These are phyloP conservation scores for Aspergillus bombycis DNA, from an alignment of 2,329 filamentous ascomycete genomes.

Conservation along the genomic window DNA sequence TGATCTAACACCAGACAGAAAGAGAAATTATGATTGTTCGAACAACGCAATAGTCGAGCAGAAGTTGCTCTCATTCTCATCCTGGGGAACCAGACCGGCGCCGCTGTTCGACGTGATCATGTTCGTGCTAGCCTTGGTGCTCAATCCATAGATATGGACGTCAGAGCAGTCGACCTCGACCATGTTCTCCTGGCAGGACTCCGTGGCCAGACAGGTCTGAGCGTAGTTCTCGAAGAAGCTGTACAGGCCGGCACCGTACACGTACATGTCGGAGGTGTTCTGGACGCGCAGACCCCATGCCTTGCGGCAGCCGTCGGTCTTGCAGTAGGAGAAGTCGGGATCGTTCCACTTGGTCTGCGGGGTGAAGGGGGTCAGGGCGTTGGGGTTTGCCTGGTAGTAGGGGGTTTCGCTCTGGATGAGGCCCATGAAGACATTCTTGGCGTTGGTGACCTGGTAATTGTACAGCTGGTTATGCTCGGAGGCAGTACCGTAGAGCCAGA, in stretches of 20 bases:
- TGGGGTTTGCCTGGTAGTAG: slow-evolving; percentile 80
- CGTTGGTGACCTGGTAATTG: slow-evolving; percentile 83
- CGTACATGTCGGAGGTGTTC: slow-evolving; percentile 66
- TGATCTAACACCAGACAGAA: not conserved
- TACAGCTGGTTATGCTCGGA: slow-evolving; percentile 64
- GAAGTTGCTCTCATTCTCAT: slow-evolving; percentile 46
- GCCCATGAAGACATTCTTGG: slow-evolving; percentile 78
- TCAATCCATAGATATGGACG: slow-evolving; percentile 69
- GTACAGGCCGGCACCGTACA: slow-evolving; percentile 77
- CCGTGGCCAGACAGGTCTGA: slow-evolving; percentile 67
- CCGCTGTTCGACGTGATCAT: slow-evolving; percentile 62
- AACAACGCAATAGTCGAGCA: slow-evolving; percentile 51
- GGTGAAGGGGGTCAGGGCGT: slow-evolving; percentile 58
- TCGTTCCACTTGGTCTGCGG: slow-evolving; percentile 46
- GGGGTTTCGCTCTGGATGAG: slow-evolving; percentile 89
- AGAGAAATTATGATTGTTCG: slow-evolving; percentile 31
- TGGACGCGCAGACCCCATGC: slow-evolving; percentile 75
- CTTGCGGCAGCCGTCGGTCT: slow-evolving; percentile 64
- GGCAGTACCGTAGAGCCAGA: slow-evolving; percentile 79
- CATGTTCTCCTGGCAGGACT: slow-evolving; percentile 79
- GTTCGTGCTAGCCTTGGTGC: slow-evolving; percentile 73
- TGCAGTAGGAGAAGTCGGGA: slow-evolving; percentile 69
- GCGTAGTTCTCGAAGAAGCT: slow-evolving; percentile 83
- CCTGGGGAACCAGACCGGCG: slow-evolving; percentile 39
- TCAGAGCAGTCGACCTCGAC: slow-evolving; percentile 69